These are phyloP conservation scores for Fraxinus sp. DNA, from an alignment of 305 asterid species.

Conservation along the genomic window DNA sequence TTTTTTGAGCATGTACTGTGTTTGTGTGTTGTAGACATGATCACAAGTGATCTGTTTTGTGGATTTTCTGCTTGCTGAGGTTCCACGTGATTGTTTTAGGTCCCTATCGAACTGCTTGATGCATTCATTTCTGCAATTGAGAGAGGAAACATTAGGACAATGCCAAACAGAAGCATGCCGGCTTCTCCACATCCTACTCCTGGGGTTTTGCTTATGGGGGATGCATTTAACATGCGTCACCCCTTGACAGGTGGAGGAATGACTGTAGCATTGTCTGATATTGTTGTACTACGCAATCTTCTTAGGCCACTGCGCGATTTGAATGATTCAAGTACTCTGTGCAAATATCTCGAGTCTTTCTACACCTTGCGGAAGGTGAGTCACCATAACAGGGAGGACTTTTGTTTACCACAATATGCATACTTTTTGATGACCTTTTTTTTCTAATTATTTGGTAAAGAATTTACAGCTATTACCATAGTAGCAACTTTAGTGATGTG, in stretches of 20 bases:
- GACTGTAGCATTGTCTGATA: constrained; percentile 89
- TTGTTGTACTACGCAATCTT: constrained; percentile 76
- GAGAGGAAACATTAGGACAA: constrained; percentile 76
- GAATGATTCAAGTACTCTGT: constrained; percentile 62
- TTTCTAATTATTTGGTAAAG: neutral
- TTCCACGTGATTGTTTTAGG: constrained; percentile 30
- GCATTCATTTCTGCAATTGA: constrained; percentile 72
- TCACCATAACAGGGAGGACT: neutral
- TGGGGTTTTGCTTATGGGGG: constrained; percentile 90
- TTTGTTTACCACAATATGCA: neutral
- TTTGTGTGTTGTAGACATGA: neutral
- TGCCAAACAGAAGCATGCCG: constrained; percentile 97
- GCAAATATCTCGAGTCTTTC: constrained; percentile 77
- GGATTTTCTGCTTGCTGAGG: neutral
- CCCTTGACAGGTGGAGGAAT: constrained; percentile 95
- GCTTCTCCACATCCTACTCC: constrained; percentile 91
- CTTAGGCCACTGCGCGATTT: constrained; percentile 65
- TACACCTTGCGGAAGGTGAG: constrained; percentile 85
- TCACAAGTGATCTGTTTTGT: neutral
- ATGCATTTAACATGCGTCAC: constrained; percentile 92
- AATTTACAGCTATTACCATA: neutral
- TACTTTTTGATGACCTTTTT: neutral
- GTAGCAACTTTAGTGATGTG: neutral
- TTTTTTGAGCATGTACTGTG: neutral
- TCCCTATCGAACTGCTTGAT: constrained; percentile 57